Conservation (phyloP, 1,139 yeast species). For the Wickerhamiella infanticola region DNA sequence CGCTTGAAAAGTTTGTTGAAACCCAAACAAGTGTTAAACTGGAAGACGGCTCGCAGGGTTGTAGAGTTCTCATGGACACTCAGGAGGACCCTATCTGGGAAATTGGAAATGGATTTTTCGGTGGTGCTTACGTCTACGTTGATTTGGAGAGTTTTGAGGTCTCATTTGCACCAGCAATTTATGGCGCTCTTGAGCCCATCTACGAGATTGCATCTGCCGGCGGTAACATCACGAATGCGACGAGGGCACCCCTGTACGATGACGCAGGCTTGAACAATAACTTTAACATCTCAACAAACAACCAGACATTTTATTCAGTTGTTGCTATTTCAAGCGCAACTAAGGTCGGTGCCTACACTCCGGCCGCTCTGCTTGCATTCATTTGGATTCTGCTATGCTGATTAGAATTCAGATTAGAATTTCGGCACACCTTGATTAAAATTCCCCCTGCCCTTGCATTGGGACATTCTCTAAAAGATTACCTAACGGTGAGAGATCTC, state of each 20-base stretch:
- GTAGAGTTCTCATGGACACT: not conserved
- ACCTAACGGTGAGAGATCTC: no score
- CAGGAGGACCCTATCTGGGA: not conserved
- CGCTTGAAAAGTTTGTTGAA: slow-evolving; percentile 1
- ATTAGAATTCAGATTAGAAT: no score
- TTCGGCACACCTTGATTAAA: no score
- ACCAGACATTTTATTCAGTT: not conserved
- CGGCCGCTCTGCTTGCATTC: no score
- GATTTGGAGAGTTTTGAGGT: not conserved
- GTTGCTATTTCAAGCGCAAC: not conserved
- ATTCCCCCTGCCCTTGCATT: no score
- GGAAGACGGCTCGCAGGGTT: not conserved
- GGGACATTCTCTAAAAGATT: no score
- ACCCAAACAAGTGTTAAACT: not conserved
- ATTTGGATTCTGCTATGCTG: no score
- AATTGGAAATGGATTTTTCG: not conserved
- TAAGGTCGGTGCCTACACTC: no score
- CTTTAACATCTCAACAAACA: not conserved
- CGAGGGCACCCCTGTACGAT: not conserved
- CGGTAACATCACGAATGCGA: not conserved
- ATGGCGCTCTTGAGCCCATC: not conserved
- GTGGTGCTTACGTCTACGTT: not conserved
- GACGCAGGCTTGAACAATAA: not conserved
- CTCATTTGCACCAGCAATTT: not conserved
- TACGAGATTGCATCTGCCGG: not conserved